These are phyloP conservation scores for Schizosaccharomyces octosporus DNA, from an alignment of 805 yeast genomes.

Conservation along the genomic window DNA sequence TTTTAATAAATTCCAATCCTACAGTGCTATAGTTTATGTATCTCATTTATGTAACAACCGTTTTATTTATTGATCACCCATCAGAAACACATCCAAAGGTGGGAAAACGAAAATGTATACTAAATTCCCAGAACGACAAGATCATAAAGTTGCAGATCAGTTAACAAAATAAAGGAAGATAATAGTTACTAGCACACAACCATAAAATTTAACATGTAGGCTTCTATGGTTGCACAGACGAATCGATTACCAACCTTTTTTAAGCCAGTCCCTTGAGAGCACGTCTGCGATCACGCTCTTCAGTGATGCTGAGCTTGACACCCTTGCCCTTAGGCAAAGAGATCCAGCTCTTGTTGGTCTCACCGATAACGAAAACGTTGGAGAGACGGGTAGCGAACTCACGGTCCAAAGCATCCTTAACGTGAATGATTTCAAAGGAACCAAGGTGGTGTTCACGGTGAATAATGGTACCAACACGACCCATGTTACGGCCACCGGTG, in stretches of 20 bases:
- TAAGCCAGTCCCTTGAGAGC: constrained; percentile 30
- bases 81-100: no score
- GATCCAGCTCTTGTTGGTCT: constrained; percentile 80
- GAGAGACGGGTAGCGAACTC: constrained; percentile 80
- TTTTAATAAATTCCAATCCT: no score
- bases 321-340: constrained; percentile 98
- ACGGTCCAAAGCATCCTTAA: constrained; percentile 86
- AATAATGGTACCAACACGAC: constrained; percentile 84
- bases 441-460: constrained; percentile 97
- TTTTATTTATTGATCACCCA: no score
- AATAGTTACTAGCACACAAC: no score
- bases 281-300: constrained; percentile 97
- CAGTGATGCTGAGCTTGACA: constrained; percentile 83
- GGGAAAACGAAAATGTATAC: no score
- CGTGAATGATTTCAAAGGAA: constrained; percentile 92
- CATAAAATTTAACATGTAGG: no score
- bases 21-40: no score
- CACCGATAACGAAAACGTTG: constrained; percentile 88
- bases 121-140: no score
- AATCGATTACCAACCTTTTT: not conserved
- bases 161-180: no score
- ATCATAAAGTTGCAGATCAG: no score
- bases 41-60: no score
- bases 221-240: no score
- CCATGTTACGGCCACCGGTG: constrained; percentile 97